Evolutionary conservation across 208 protist species (phyloP).

Genomic region (Balamuthia mandrillaris): DNA sequence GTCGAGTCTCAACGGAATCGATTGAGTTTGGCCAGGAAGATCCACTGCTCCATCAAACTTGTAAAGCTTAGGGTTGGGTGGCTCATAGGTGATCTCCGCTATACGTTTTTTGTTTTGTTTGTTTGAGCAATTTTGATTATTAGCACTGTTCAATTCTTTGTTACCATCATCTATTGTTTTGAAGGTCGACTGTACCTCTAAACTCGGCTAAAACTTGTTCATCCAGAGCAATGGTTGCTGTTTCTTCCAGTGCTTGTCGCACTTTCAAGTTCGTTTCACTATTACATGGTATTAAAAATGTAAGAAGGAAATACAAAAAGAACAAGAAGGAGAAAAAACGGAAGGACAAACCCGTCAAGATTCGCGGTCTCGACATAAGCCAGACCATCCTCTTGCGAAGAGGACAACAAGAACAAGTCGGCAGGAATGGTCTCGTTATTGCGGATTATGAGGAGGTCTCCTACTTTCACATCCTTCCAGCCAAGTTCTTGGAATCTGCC

Average conservation of each 20-base stretch:
- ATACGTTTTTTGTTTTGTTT: not conserved
- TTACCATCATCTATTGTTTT: not conserved
- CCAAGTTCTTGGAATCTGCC: conserved; percentile 46
- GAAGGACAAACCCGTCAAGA: conserved; percentile 64
- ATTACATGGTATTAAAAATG: not conserved
- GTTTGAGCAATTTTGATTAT: not conserved
- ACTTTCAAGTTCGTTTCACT: conserved; percentile 42
- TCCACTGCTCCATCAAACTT: conserved; percentile 36
- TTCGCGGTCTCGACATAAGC: conserved; percentile 74
- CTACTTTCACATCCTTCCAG: conserved; percentile 68
- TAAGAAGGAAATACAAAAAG: not conserved
- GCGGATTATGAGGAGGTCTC: conserved; percentile 64
- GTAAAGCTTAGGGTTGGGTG: conserved; percentile 42
- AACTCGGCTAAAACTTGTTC: not conserved
- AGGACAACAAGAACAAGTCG: conserved; percentile 55
- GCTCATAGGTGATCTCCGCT: conserved; percentile 38
- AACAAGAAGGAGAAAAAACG: not conserved
- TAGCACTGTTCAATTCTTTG: not conserved
- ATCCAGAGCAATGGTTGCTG: not conserved
- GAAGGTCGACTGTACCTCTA: not conserved
- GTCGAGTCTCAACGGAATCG: conserved; percentile 22
- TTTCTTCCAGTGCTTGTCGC: conserved; percentile 26
- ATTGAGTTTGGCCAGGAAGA: too few species aligned
- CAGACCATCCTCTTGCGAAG: conserved; percentile 44
- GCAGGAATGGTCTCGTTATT: conserved; percentile 72